These are phyloP conservation scores for Beauveria brongniartii DNA, from an alignment of 2,329 filamentous ascomycete species.

Conservation along the genomic window DNA sequence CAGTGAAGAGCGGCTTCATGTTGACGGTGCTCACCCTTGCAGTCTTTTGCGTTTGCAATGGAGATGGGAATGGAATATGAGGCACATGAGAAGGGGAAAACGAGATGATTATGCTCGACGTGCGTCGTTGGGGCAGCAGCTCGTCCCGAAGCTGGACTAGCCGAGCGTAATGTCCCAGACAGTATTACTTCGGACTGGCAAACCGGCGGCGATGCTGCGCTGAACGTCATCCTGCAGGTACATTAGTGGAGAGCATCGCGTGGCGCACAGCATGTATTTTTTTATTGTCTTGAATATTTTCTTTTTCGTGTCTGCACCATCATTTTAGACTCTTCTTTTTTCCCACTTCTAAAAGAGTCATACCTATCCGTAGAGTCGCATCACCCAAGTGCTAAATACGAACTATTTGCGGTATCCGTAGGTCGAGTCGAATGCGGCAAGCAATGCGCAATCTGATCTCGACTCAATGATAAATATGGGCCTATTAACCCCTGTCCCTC, in stretches of 20 bases:
- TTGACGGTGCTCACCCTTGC: neutral
- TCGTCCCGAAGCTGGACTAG: neutral
- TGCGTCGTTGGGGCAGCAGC: neutral
- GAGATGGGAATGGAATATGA: neutral
- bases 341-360: neutral
- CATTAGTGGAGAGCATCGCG: neutral
- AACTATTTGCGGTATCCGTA: too few species aligned
- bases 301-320: neutral
- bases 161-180: neutral
- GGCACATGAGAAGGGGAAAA: neutral
- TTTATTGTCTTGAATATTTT: too few species aligned
- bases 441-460: too few species aligned
- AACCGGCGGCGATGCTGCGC: neutral
- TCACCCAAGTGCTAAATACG: too few species aligned
- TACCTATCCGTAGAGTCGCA: too few species aligned
- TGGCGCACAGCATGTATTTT: neutral
- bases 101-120: neutral
- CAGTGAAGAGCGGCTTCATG: slow-evolving; percentile 11
- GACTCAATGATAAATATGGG: too few species aligned
- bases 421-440: too few species aligned
- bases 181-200: neutral
- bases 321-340: neutral
- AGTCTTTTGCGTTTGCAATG: too few species aligned
- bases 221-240: neutral
- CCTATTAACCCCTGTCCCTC: neutral